phyloP scores from a whole-genome alignment of 2,329 filamentous ascomycete species.

The Rutstroemia sp. region DNA sequence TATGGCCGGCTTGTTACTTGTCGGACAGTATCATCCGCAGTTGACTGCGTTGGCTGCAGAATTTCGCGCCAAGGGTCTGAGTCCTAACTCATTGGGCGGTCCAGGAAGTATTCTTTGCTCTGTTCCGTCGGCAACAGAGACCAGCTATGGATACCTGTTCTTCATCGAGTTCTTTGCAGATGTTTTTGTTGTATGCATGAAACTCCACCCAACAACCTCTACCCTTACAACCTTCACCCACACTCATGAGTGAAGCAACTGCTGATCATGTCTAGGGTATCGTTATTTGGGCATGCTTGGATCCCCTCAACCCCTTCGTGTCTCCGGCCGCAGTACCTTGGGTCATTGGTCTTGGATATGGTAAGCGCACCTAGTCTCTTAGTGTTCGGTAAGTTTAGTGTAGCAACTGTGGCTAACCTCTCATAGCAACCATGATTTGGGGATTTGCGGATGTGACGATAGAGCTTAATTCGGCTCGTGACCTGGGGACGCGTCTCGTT shows the following conservation, averaged over 20 bases:
- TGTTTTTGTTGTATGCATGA: conserved; percentile 37
- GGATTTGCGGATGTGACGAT: conserved; percentile 48
- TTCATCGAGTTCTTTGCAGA: conserved; percentile 53
- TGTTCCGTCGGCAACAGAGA: conserved; percentile 43
- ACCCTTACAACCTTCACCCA: too few species aligned
- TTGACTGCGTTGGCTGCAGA: conserved; percentile 35
- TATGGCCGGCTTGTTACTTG: conserved; percentile 45
- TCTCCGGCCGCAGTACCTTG: conserved; percentile 40
- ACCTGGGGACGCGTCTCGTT: conserved; percentile 51
- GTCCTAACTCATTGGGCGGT: conserved; percentile 38
- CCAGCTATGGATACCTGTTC: conserved; percentile 48
- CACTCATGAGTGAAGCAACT: background rate
- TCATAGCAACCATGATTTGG: conserved; percentile 35
- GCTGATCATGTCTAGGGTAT: conserved; percentile 29
- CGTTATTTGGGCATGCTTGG: conserved; percentile 49
- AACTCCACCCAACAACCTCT: background rate
- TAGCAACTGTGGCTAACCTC: conserved; percentile 25
- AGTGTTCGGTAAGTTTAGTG: background rate
- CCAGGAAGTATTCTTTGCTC: conserved; percentile 48
- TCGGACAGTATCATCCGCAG: conserved; percentile 49
- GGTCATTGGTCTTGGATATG: conserved; percentile 45
- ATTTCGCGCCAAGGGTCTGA: conserved; percentile 25
- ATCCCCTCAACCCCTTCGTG: conserved; percentile 52
- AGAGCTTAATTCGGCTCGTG: conserved; percentile 49
- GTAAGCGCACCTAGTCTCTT: conserved; percentile 26